Percentiles rank a stretch among this genome's conserved stretches.
These are phyloP conservation scores for Nelumbo lutea DNA, from an alignment of 164 flowering plant species.

Conservation along the genomic window DNA sequence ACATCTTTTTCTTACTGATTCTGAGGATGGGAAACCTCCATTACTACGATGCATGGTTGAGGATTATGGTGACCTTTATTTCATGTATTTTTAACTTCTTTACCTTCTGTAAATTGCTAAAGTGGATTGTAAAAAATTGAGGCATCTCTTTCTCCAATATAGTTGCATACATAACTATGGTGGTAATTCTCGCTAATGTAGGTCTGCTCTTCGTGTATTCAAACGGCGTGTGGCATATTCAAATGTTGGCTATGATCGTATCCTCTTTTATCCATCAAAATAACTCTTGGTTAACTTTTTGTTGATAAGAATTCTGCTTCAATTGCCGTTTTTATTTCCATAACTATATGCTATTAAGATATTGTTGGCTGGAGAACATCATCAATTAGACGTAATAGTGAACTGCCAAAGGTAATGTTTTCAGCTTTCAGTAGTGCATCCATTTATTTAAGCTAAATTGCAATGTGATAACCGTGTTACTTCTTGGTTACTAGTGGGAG, in stretches of 20 bases:
- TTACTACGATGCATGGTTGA: conserved; percentile 76
- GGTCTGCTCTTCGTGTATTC: conserved; percentile 78
- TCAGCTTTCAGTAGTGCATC: conserved; percentile 1
- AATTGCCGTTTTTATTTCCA: conserved; percentile 23
- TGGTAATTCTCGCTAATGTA: conserved; percentile 26
- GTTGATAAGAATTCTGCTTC: background rate
- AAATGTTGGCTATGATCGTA: conserved; percentile 92
- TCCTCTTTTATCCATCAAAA: conserved; percentile 32
- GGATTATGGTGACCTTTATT: conserved; percentile 53
- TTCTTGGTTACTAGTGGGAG: conserved; percentile 63
- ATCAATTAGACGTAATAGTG: conserved; percentile 72
- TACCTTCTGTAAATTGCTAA: background rate
- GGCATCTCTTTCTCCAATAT: background rate
- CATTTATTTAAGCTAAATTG: background rate
- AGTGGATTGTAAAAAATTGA: background rate
- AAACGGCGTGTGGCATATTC: conserved; percentile 82
- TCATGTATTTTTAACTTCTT: conserved; percentile 48
- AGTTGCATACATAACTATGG: background rate
- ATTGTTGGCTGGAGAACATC: conserved; percentile 99
- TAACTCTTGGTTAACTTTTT: conserved; percentile 7
- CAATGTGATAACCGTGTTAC: background rate
- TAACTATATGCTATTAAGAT: conserved; percentile 41
- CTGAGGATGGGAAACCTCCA: conserved; percentile 75
- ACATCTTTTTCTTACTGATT: conserved; percentile 87
- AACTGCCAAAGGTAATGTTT: conserved; percentile 75